Base-by-base conservation (phyloP, 2,329 filamentous ascomycete species). In the Ampelomyces quisqualis region DNA sequence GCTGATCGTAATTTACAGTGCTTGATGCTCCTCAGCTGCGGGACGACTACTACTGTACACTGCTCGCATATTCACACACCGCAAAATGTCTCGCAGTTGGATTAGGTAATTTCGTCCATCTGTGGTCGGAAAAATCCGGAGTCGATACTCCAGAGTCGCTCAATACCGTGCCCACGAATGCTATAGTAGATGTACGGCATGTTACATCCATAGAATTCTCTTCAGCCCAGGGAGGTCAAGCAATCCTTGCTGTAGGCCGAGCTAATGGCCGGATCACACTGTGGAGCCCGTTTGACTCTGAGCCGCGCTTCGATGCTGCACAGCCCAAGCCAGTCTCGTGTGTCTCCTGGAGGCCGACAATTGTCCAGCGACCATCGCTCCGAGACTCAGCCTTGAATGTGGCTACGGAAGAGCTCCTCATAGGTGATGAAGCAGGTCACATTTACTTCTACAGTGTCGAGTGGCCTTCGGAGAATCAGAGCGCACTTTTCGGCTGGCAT, bases 1-100 rank as follows among this genome's bases (percentile, higher is more conserved):
- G 22, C 62, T 77, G 40, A 76, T 58, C 5, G 43, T 11, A 2
- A 17, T n/a, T 7, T 48, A 86, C 82, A 70, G 86, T 96, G 5
- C 77, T 98, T 4, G 89, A 96, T 70, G 91, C 91, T 7, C 90
- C 90, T 2, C 81, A 82, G 36, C 75, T 97, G n/a, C 82, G 89
- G 41, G 90, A 97, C 58, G 91, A 98, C 67, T 98, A 90, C 65
- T 98, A 98, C 65, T 96, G 90, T 70, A 93, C 90, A 0, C 77
- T 90, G 2, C 76, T 98, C 38, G 89, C 93, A 7, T 97, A 95
- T 66, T 95, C 86, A 0, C 68, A 78, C 27, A 86, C 80, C 6
- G 79, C 82, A 35, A 80, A 86, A 38, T 87, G 85, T 10, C 77
- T 98, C 11, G 91, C 89, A 13, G 88, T 97, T 13, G 91, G 88